Evolutionary conservation across 2,329 filamentous ascomycete species (phyloP).

Genomic region (Diaporthe vaccinii): DNA sequence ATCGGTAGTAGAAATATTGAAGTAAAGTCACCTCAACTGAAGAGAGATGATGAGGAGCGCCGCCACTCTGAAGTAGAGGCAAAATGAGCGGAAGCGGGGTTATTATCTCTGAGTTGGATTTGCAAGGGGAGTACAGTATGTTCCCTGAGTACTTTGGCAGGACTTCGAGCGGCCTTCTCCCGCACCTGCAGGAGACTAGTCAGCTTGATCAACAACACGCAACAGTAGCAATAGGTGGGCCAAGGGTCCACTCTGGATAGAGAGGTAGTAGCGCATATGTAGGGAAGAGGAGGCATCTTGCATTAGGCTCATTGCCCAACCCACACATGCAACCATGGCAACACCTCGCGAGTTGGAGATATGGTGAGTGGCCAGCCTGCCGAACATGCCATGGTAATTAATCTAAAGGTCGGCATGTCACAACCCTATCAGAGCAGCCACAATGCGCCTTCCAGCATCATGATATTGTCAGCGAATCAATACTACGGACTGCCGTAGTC

Average conservation of each 20-base stretch:
- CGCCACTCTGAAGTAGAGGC: not conserved
- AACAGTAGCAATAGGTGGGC: not conserved
- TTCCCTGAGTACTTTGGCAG: not conserved
- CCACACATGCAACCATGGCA: too few relatives aligned
- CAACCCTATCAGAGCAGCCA: too few relatives aligned
- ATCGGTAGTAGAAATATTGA: not conserved
- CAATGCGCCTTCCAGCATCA: too few relatives aligned
- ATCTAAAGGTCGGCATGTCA: too few relatives aligned
- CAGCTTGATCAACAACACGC: not conserved
- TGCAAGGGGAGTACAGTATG: not conserved
- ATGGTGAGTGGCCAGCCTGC: not conserved
- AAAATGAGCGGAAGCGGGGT: not conserved
- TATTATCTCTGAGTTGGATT: not conserved
- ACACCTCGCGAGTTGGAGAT: not conserved
- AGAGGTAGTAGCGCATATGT: conserved; percentile 24
- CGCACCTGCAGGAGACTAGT: not conserved
- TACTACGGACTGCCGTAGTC: too few relatives aligned
- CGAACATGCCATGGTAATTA: too few relatives aligned
- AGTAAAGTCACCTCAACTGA: not conserved
- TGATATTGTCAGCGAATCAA: too few relatives aligned
- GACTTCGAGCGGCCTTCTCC: not conserved
- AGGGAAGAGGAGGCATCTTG: too few relatives aligned
- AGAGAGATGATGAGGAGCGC: not conserved
- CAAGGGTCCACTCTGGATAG: not conserved
- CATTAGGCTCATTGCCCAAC: not conserved